A percentile compares a stretch with the other conserved stretches of the same genome.
Conservation (phyloP, 2,329 filamentous ascomycete species). For the Colletotrichum sp. region DNA sequence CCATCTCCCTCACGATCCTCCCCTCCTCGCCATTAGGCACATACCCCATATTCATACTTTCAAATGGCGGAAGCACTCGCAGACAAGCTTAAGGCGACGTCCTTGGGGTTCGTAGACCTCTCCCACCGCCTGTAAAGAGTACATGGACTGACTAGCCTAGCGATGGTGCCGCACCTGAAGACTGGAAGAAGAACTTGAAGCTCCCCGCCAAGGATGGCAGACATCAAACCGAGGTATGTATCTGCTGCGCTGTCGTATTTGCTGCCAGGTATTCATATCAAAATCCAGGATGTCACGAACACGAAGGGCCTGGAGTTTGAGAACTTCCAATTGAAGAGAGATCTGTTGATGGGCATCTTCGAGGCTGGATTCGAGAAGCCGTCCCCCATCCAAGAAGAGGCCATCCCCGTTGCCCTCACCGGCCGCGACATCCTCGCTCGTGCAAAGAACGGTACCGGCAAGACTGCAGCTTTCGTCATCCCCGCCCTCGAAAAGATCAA, state of each 20-base stretch:
- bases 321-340: constrained; percentile 92
- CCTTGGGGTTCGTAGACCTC: constrained; percentile 40
- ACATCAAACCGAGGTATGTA: constrained; percentile 79
- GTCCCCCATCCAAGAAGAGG: constrained; percentile 98
- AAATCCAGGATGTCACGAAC: constrained; percentile 86
- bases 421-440: constrained; percentile 94
- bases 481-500: constrained; percentile 95
- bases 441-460: constrained; percentile 98
- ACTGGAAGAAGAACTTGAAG: constrained; percentile 79
- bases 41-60: not conserved
- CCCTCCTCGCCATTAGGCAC: constrained; percentile 4
- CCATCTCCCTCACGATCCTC: not conserved
- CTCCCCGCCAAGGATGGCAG: constrained; percentile 76
- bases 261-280: not conserved
- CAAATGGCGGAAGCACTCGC: constrained; percentile 50
- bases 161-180: constrained; percentile 57
- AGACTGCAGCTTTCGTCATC: constrained; percentile 97
- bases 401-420: constrained; percentile 94
- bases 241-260: not conserved
- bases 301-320: constrained; percentile 98
- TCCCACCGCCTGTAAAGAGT: not conserved
- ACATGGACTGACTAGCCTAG: constrained; percentile 43
- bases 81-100: constrained; percentile 48
- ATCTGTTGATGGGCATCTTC: constrained; percentile 98
- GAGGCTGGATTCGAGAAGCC: constrained; percentile 99